These are phyloP conservation scores for Solanum medicagineum DNA, from an alignment of 257 asterid species.

Conservation along the genomic window DNA sequence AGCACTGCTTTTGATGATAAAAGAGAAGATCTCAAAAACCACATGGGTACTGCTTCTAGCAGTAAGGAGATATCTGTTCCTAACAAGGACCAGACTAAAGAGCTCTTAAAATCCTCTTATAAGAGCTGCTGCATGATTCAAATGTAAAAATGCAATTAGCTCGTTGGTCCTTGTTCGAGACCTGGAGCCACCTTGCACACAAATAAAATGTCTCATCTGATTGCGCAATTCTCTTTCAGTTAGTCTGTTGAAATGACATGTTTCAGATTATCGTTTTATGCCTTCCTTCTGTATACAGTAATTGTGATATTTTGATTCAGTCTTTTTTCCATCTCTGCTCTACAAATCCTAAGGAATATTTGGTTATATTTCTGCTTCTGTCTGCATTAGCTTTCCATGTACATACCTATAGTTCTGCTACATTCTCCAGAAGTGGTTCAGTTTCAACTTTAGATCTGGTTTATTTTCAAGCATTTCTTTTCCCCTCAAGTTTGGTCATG, in stretches of 20 bases:
- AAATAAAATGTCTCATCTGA: neutral
- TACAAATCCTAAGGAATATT: neutral
- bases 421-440: neutral
- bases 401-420: neutral
- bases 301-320: neutral
- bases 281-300: neutral
- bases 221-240: neutral
- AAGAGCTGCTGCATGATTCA: neutral
- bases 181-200: neutral
- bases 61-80: slow-evolving; percentile 33
- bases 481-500: neutral
- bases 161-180: neutral
- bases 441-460: neutral
- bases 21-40: slow-evolving; percentile 72
- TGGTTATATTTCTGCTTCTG: neutral
- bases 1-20: slow-evolving; percentile 79
- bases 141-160: neutral
- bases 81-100: slow-evolving; percentile 41
- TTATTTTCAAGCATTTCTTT: neutral
- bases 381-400: neutral
- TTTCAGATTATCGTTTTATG: neutral
- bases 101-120: slow-evolving; percentile 19
- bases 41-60: slow-evolving; percentile 78
- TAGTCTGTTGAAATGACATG: neutral
- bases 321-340: neutral